phyloP scores from a whole-genome alignment of 495 filamentous ascomycete species.

The Talaromyces adpressus region DNA sequence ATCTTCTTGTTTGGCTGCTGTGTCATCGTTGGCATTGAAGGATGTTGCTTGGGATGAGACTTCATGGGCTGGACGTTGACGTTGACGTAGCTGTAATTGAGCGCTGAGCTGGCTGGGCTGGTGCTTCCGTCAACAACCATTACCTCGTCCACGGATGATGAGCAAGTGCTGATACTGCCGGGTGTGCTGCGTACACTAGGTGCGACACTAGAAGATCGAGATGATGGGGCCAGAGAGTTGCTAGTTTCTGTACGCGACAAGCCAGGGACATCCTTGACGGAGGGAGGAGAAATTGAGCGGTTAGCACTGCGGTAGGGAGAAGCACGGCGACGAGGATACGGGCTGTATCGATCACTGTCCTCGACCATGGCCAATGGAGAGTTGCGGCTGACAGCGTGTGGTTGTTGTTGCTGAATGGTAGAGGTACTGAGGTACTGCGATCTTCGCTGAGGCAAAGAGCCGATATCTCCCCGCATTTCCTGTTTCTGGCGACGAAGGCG shows the following conservation, averaged over 20 bases:
- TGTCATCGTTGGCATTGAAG: background rate
- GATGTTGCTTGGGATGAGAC: conserved; percentile 14
- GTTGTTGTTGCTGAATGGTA: background rate
- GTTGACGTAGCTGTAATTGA: conserved; percentile 30
- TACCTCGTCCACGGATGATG: conserved; percentile 30
- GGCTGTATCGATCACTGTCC: conserved; percentile 30
- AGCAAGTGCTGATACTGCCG: conserved; percentile 34
- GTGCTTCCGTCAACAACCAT: conserved; percentile 25
- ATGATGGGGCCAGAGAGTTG: conserved; percentile 35
- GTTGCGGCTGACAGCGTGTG: conserved; percentile 23
- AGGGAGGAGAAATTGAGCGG: conserved; percentile 45
- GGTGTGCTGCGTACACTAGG: conserved; percentile 36
- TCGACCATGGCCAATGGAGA: conserved; percentile 26
- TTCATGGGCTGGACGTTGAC: conserved; percentile 26
- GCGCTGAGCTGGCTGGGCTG: conserved; percentile 24
- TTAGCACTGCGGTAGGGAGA: conserved; percentile 24
- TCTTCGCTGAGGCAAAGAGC: conserved; percentile 11
- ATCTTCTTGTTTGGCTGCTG: conserved; percentile 39
- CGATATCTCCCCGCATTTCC: conserved; percentile 23
- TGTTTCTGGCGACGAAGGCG: conserved; percentile 37
- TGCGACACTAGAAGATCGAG: conserved; percentile 42
- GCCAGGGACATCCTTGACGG: conserved; percentile 37
- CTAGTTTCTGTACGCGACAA: conserved; percentile 39
- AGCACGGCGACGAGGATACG: conserved; percentile 28
- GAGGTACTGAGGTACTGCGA: conserved; percentile 21